Percentiles rank a stretch among this genome's conserved stretches.
Evolutionary conservation across 148 eudicot genomes (phyloP).

Genomic region (Drosera capensis): DNA sequence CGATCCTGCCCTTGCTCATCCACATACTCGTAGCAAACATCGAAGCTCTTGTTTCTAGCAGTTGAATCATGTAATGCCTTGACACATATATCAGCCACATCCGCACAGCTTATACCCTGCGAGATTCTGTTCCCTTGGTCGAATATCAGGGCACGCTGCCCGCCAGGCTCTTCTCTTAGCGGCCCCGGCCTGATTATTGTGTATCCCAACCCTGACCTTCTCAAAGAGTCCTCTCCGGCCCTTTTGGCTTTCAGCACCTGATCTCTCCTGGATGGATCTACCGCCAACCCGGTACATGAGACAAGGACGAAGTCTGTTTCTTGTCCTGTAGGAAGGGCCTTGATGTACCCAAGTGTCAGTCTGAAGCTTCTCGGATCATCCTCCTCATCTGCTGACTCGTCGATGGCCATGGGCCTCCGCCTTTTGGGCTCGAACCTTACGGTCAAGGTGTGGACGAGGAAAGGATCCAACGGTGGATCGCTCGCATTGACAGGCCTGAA

Average conservation of each 20-base stretch:
- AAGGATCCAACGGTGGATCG: constrained; percentile 91
- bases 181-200: constrained; percentile 97
- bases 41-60: constrained; percentile 95
- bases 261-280: constrained; percentile 65
- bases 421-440: constrained; percentile 87
- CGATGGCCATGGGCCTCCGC: constrained; percentile 58
- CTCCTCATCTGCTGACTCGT: constrained; percentile 42
- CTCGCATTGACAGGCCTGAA: constrained; percentile 80
- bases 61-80: constrained; percentile 94
- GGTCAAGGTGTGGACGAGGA: constrained; percentile 86
- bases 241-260: constrained; percentile 87
- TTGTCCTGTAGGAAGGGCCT: constrained; percentile 91
- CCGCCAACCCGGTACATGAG: constrained; percentile 86
- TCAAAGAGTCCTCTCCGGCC: constrained; percentile 94
- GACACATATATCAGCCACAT: constrained; percentile 97
- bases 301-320: constrained; percentile 95
- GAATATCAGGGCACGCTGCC: constrained; percentile 93
- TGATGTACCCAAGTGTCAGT: constrained; percentile 71
- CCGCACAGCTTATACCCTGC: constrained; percentile 99
- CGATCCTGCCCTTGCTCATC: constrained; percentile 91
- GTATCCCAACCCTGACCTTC: constrained; percentile 95
- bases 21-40: constrained; percentile 89
- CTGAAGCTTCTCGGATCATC: constrained; percentile 84
- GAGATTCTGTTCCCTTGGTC: constrained; percentile 98
- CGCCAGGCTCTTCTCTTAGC: constrained; percentile 93